A percentile compares a stretch with the other conserved stretches of the same genome.
phyloP scores from a whole-genome alignment of 257 asterid species.

The Fraxinus anomala region DNA sequence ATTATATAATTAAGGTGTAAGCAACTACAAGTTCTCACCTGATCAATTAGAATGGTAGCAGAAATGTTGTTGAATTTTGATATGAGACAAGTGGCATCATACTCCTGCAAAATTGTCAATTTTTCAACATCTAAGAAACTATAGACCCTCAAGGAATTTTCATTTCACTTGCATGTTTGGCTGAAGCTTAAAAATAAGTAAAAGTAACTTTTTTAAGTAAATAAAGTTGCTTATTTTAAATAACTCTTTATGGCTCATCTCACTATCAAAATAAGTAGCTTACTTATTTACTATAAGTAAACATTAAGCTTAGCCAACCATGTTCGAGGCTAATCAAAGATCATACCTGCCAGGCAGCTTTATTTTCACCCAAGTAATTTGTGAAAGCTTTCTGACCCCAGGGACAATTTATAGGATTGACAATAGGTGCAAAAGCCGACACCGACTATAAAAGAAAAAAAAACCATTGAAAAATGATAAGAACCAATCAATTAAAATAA shows the following conservation, averaged over 20 bases:
- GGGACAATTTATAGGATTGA: constrained; percentile 78
- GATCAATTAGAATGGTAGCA: constrained; percentile 90
- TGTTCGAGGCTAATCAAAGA: constrained; percentile 17
- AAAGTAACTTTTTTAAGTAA: neutral
- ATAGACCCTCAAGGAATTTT: constrained; percentile 1
- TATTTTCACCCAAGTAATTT: constrained; percentile 81
- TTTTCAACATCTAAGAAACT: constrained; percentile 7
- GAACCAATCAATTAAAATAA: neutral
- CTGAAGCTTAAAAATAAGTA: neutral
- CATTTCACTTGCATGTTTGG: neutral
- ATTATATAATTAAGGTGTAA: neutral
- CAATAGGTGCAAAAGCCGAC: constrained; percentile 88
- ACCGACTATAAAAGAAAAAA: constrained; percentile 59
- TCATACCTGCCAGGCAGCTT: constrained; percentile 90
- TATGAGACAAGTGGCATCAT: constrained; percentile 81
- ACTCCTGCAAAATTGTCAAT: constrained; percentile 59
- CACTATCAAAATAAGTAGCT: neutral
- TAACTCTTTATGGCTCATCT: neutral
- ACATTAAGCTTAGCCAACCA: neutral
- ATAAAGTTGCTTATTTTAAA: neutral
- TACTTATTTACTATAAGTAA: neutral
- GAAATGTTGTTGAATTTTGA: constrained; percentile 61
- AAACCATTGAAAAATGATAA: neutral
- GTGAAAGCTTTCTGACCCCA: constrained; percentile 99
- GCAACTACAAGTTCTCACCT: constrained; percentile 46